These are phyloP conservation scores for Amphicarpaea edgeworthii DNA, from an alignment of 306 rosid species.

Conservation along the genomic window DNA sequence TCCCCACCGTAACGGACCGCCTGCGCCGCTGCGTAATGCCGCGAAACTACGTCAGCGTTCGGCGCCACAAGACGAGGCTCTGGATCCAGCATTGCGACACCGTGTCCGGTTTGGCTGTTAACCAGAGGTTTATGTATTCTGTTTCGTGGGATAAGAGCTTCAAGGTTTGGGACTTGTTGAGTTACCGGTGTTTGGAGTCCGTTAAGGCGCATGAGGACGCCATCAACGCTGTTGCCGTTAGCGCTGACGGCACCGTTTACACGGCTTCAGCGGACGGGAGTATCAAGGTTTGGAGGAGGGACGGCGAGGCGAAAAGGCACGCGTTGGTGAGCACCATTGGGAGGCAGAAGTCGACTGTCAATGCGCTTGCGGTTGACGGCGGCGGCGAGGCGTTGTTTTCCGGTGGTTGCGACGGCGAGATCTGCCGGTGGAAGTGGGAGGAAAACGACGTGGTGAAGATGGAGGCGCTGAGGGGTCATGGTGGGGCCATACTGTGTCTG, in stretches of 20 bases:
- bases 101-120: conserved; percentile 57
- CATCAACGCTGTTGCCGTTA: conserved; percentile 62
- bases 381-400: conserved; percentile 54
- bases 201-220: conserved; percentile 72
- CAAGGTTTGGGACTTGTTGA: conserved; percentile 61
- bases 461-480: conserved; percentile 59
- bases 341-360: conserved; percentile 47
- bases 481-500: conserved; percentile 62
- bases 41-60: conserved; percentile 53
- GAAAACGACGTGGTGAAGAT: conserved; percentile 26
- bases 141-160: conserved; percentile 74
- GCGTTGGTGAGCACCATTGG: conserved; percentile 36
- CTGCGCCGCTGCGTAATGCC: conserved; percentile 57
- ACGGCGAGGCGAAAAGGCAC: conserved; percentile 42
- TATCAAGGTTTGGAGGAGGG: conserved; percentile 65
- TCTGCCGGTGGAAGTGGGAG: conserved; percentile 54
- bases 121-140: conserved; percentile 53
- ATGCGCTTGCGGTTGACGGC: conserved; percentile 52
- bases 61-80: conserved; percentile 58
- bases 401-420: conserved; percentile 52
- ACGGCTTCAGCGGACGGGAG: conserved; percentile 69
- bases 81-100: conserved; percentile 76
- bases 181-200: conserved; percentile 61
- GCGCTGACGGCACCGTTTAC: conserved; percentile 56
- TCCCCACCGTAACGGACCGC: conserved; percentile 66